Evolutionary conservation across 768 basidiomycete species (phyloP).

Genomic region (Glaciozyma antarctica): DNA sequence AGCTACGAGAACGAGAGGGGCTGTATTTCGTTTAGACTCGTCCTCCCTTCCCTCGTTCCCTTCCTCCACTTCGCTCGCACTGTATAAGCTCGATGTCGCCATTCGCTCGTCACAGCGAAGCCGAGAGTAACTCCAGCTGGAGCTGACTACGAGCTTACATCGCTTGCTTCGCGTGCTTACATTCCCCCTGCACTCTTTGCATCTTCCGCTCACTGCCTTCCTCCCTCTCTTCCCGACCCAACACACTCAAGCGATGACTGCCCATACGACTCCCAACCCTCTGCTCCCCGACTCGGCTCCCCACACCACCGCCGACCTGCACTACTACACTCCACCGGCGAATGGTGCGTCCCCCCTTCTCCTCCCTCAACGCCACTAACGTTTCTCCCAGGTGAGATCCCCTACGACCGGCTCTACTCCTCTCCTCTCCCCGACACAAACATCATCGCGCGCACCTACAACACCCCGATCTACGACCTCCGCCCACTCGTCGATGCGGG

Average conservation of each 20-base stretch:
- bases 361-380: background rate
- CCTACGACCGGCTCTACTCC: slow-evolving; percentile 17
- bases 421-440: slow-evolving; percentile 14
- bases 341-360: background rate
- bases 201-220: no score
- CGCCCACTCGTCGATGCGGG: slow-evolving; percentile 25
- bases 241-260: background rate
- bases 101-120: no score
- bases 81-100: no score
- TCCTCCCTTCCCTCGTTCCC: no score
- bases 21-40: no score
- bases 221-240: no score
- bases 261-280: background rate
- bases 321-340: background rate
- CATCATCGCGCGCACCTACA: background rate
- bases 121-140: no score
- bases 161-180: no score
- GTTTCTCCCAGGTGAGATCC: slow-evolving; percentile 2
- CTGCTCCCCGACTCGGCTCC: background rate
- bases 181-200: no score
- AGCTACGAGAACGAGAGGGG: no score
- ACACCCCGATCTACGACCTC: slow-evolving; percentile 21
- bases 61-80: no score
- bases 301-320: background rate
- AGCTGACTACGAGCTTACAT: no score